Conservation (phyloP, 1,284 basidiomycete species). For the Ustilago cynodontis region DNA sequence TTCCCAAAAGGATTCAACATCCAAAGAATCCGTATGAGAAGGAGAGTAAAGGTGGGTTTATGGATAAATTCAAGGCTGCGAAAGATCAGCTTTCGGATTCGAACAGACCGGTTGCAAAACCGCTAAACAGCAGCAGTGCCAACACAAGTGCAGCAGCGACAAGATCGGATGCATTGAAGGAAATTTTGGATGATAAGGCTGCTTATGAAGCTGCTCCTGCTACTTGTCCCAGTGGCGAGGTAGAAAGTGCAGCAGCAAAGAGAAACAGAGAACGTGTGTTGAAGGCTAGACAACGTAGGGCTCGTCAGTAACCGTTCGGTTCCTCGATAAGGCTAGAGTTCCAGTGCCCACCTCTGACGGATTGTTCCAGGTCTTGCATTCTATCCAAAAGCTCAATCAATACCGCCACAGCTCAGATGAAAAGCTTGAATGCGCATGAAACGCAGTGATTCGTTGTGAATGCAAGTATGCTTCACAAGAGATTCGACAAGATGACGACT, state of each 20-base stretch:
- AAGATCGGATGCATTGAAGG: slow-evolving; percentile 40
- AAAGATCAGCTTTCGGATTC: slow-evolving; percentile 22
- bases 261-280: slow-evolving; percentile 34
- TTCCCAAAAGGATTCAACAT: slow-evolving; percentile 55
- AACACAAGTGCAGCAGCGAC: slow-evolving; percentile 9
- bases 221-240: neutral
- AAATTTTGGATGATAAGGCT: slow-evolving; percentile 43
- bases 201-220: slow-evolving; percentile 22
- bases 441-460: no score
- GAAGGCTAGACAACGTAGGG: slow-evolving; percentile 45
- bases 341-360: no score
- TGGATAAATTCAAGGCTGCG: slow-evolving; percentile 42
- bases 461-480: no score
- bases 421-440: neutral
- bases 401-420: neutral
- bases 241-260: slow-evolving; percentile 5
- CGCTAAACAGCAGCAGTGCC: neutral
- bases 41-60: slow-evolving; percentile 36
- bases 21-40: slow-evolving; percentile 47
- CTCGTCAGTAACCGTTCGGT: slow-evolving; percentile 19
- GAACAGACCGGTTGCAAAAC: slow-evolving; percentile 9
- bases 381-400: slow-evolving; percentile 6
- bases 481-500: no score
- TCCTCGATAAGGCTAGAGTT: no score
- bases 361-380: slow-evolving; percentile 19